phyloP scores from a whole-genome alignment of 164 flowering plant species.

The Nelumbo lutea region DNA sequence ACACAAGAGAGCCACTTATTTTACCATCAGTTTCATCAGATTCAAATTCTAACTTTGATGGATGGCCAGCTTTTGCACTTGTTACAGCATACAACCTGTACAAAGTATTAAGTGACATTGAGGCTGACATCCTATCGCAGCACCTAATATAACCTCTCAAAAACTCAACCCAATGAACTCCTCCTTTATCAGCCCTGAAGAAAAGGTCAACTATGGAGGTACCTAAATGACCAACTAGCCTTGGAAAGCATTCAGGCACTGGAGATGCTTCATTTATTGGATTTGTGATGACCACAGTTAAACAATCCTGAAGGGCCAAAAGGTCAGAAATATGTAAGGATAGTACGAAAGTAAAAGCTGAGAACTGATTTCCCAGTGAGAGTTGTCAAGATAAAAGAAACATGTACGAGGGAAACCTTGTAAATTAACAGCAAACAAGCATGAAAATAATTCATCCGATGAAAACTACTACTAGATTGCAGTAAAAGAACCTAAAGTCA shows the following conservation, averaged over 20 bases:
- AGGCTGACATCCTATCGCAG: slow-evolving; percentile 57
- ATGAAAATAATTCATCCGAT: no score
- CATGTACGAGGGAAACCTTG: no score
- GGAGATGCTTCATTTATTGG: slow-evolving; percentile 21
- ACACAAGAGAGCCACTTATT: slow-evolving; percentile 33
- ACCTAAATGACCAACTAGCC: slow-evolving; percentile 53
- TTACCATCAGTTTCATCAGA: slow-evolving; percentile 21
- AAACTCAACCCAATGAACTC: slow-evolving; percentile 70
- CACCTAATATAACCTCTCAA: slow-evolving; percentile 65
- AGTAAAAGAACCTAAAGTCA: no score
- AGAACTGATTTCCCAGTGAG: no score
- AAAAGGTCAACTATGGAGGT: slow-evolving; percentile 52
- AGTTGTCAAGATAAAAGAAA: no score
- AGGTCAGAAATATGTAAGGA: not conserved
- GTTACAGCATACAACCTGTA: slow-evolving; percentile 48
- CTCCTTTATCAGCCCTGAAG: slow-evolving; percentile 53
- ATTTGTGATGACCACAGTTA: slow-evolving; percentile 27
- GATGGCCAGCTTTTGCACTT: slow-evolving; percentile 38
- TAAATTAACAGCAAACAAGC: no score
- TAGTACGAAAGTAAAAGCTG: not conserved
- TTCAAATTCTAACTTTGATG: slow-evolving; percentile 22
- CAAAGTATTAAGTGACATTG: slow-evolving; percentile 40
- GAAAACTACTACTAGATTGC: no score
- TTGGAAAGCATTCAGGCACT: slow-evolving; percentile 36
- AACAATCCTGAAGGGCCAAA: slow-evolving; percentile 44